phyloP scores from a whole-genome alignment of 1,284 basidiomycete genomes.

The Tilletia caries region DNA sequence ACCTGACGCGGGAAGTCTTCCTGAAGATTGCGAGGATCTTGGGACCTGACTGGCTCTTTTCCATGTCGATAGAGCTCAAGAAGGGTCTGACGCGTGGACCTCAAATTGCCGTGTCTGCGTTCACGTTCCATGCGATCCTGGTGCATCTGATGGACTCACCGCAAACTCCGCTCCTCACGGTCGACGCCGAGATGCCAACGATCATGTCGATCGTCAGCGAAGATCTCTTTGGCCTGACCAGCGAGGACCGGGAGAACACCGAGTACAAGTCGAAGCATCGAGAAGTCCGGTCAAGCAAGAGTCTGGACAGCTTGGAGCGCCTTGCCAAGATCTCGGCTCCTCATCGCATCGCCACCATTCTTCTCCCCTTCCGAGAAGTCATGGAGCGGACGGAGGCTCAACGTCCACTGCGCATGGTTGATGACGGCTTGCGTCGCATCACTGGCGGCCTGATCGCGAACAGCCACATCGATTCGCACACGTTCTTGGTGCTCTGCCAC shows the following conservation, averaged over 20 bases:
- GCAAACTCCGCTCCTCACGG: background rate
- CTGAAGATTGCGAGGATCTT: constrained; percentile 75
- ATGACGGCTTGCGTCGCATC: constrained; percentile 81
- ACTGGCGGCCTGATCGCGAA: constrained; percentile 83
- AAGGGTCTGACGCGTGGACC: constrained; percentile 82
- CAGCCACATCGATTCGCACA: constrained; percentile 66
- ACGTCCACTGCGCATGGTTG: constrained; percentile 79
- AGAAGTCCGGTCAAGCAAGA: constrained; percentile 51
- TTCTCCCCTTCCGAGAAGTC: constrained; percentile 77
- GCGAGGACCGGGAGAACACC: constrained; percentile 80
- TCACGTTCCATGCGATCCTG: constrained; percentile 76
- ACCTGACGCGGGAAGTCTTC: constrained; percentile 78
- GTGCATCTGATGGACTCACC: constrained; percentile 58
- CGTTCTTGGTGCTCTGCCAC: constrained; percentile 78
- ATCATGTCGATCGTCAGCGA: constrained; percentile 82
- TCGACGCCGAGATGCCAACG: constrained; percentile 7
- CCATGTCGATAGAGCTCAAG: constrained; percentile 75
- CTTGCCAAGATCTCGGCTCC: constrained; percentile 41
- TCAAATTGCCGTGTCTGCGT: constrained; percentile 87
- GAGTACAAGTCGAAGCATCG: constrained; percentile 79
- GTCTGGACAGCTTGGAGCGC: constrained; percentile 51
- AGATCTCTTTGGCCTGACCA: constrained; percentile 90
- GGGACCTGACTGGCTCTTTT: constrained; percentile 71
- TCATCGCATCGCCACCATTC: constrained; percentile 66
- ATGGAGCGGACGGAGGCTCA: constrained; percentile 79